Conservation (phyloP, 2,329 filamentous ascomycete species). For the Beauveria medogensis region DNA sequence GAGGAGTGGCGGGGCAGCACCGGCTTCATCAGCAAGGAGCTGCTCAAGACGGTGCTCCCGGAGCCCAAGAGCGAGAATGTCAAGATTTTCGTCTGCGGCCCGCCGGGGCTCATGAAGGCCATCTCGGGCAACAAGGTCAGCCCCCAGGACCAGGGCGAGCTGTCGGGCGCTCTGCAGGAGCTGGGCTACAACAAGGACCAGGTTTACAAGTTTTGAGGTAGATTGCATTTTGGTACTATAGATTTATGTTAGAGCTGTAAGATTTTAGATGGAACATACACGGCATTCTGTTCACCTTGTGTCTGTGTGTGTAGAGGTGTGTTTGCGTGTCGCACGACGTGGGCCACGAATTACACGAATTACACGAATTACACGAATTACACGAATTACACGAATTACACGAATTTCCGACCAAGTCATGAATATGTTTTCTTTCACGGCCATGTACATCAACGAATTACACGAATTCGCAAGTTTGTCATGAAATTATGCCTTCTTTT, state of each 20-base stretch:
- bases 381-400: too few species aligned
- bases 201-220: conserved; percentile 80
- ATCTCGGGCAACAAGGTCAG: conserved; percentile 85
- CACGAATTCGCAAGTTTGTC: too few species aligned
- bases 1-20: conserved; percentile 68
- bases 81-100: conserved; percentile 95
- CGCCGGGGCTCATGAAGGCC: conserved; percentile 87
- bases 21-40: conserved; percentile 81
- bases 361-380: too few species aligned
- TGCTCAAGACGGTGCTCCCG: conserved; percentile 89
- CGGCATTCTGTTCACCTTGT: neutral
- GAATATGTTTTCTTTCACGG: neutral
- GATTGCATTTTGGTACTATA: neutral
- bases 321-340: too few species aligned
- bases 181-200: conserved; percentile 65
- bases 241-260: conserved; percentile 1
- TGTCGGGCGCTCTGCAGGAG: conserved; percentile 73
- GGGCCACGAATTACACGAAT: too few species aligned
- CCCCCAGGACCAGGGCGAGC: conserved; percentile 89
- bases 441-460: neutral
- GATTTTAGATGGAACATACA: conserved; percentile 7
- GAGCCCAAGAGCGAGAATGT: conserved; percentile 87
- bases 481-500: neutral
- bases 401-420: too few species aligned
- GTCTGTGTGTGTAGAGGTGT: too few species aligned